These are phyloP conservation scores for Hysterangium stoloniferum DNA, from an alignment of 768 basidiomycete genomes.

Conservation along the genomic window DNA sequence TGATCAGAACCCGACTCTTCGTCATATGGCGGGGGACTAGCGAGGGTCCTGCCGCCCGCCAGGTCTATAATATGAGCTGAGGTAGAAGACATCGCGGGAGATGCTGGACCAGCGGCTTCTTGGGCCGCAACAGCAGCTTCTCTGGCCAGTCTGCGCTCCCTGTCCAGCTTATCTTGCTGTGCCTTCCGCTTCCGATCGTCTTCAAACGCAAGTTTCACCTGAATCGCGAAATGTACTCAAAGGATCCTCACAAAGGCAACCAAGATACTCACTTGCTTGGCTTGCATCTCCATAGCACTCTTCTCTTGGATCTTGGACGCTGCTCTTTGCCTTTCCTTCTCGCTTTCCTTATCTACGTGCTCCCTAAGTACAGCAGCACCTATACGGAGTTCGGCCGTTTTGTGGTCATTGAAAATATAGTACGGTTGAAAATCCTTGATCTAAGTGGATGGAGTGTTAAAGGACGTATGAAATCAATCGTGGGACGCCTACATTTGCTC, in stretches of 20 bases:
- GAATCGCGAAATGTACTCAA: constrained; percentile 4
- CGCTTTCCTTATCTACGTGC: constrained; percentile 43
- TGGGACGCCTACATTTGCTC: constrained; percentile 47
- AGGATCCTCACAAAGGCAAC: background rate
- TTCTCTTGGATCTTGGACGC: constrained; percentile 50
- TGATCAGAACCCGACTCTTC: constrained; percentile 5
- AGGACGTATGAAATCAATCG: background rate
- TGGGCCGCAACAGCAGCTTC: constrained; percentile 18
- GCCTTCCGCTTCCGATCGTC: constrained; percentile 64
- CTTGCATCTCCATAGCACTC: constrained; percentile 41
- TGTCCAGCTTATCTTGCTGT: constrained; percentile 52
- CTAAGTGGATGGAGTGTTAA: constrained; percentile 25
- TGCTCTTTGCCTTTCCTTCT: constrained; percentile 40
- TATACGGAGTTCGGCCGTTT: constrained; percentile 47
- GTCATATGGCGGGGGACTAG: constrained; percentile 16
- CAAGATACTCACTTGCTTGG: constrained; percentile 42
- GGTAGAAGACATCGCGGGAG: background rate
- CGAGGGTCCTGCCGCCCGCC: constrained; percentile 1
- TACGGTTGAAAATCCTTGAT: constrained; percentile 66
- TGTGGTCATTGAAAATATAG: constrained; percentile 52
- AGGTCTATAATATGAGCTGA: background rate
- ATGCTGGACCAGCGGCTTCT: background rate
- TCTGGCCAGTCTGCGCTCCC: constrained; percentile 37
- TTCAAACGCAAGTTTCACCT: constrained; percentile 75
- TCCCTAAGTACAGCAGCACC: constrained; percentile 64